Evolutionary conservation across 257 asterid genomes (phyloP), one percentile per base, ranked within the genome.

Genomic region (Solanum boliviense): DNA sequence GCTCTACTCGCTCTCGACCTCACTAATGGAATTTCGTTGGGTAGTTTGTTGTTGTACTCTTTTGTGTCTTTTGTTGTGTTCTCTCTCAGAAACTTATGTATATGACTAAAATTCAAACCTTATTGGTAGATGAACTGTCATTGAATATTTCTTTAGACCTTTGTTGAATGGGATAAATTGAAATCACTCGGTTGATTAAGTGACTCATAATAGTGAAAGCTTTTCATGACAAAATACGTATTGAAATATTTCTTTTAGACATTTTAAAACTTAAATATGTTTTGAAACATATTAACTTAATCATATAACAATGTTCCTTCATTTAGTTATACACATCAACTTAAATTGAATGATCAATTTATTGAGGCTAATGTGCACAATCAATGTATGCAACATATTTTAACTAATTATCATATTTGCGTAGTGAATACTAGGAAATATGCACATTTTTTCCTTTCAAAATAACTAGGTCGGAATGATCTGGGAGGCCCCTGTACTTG

Each of bases 1-100:
- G 4, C 25, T 20, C 12, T 58, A 20, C 12, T 20, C 25, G 1
- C 2, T 58, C 12, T 0, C 0, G 1, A 20, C 2, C 11, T 20
- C 25, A 58, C 67, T 58, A 0, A 20, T 20, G 67, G 11, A 58
- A 58, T 58, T 58, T 7, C 12, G 0, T 4, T 58, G 0, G n/a
- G 1, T 56, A 56, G 23, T 16, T 16, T 56, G 65, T 58, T 58
- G 67, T 58, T 58, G 25, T 20, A 58, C 11, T 62, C 70, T 62
- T 62, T 62, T 23, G 70, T 2, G 31, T 62, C 31, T 62, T 21
- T 62, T 62, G 71, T 62, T 62, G 71, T 23, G 16, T n/a, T 10
- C 71, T 62, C 71, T n/a, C 7, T 0, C 7, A 62, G 71, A 62
- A 62, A 21, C 70, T 62, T 4, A 0, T 23, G 62, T 52, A 16